These are phyloP conservation scores for Spergularia bocconei DNA, from an alignment of 148 eudicot genomes.

Conservation along the genomic window DNA sequence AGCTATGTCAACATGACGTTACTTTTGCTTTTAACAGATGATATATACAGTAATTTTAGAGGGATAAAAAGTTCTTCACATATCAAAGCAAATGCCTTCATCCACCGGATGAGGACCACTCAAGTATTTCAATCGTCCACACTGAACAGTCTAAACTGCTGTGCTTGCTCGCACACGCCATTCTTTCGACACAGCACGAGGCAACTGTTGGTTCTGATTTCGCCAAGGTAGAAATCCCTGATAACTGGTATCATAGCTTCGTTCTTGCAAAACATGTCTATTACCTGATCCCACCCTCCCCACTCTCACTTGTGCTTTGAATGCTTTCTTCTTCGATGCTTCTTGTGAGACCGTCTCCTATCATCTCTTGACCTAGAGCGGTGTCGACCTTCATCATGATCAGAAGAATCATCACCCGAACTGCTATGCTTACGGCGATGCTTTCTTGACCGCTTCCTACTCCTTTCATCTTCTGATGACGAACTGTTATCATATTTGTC, in stretches of 20 bases:
- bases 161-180: too few species aligned
- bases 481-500: slow-evolving; percentile 32
- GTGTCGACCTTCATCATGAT: slow-evolving; percentile 39
- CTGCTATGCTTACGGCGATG: slow-evolving; percentile 39
- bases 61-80: too few species aligned
- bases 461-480: slow-evolving; percentile 56
- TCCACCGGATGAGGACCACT: too few species aligned
- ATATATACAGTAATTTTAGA: not conserved
- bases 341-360: slow-evolving; percentile 46
- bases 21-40: not conserved
- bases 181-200: too few species aligned
- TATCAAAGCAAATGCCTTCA: too few species aligned
- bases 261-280: not conserved
- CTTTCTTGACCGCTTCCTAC: slow-evolving; percentile 48
- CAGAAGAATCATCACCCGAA: slow-evolving; percentile 49
- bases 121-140: too few species aligned
- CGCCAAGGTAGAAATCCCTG: too few species aligned
- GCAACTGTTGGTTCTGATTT: too few species aligned
- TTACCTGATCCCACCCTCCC: slow-evolving; percentile 32
- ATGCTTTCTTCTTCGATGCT: slow-evolving; percentile 67
- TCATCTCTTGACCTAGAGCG: slow-evolving; percentile 53
- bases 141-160: too few species aligned
- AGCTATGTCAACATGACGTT: not conserved
- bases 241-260: too few species aligned
- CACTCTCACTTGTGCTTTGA: slow-evolving; percentile 53